Base-by-base conservation (phyloP, 768 basidiomycete species). In the Auriscalpium vulgare region DNA sequence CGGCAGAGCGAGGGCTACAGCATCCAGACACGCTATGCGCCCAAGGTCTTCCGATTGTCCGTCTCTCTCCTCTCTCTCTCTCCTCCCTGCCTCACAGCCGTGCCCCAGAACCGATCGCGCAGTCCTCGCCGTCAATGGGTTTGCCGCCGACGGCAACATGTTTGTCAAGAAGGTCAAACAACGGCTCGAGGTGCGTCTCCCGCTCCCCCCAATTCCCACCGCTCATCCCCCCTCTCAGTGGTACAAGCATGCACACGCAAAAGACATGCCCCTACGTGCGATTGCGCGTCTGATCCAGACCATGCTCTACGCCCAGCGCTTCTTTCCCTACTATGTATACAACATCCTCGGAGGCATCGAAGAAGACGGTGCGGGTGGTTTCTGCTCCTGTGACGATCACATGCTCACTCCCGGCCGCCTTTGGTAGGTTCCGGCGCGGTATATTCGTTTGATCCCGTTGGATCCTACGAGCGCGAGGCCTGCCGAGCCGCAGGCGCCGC, bases 381-480 rank as follows among this genome's bases (percentile, higher is more conserved):
- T 38, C 59, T 47, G 21, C 55, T 47, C 40, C 23, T 58, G 47
- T 49, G 56, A 47, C 36, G 7, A 51, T 50, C 55, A 38, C 55
- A 50, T 53, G 50, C 36, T 49, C 35, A 37, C 16, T 16, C 50
- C 53, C 40, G 45, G 57, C 56, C 56, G 61, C 60, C 60, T 37
- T 48, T 29, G 38, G 4, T 68, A 95, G 93, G 95, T 10, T 83
- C 91, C 38, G 97, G 97, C 52, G 92, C 95, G 10, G 95, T 99
- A 35, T 99, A 99, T 78, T 97, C 95, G n/a, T 99, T 97, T 71
- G 97, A 99, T 72, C 97, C 97, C 40, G 93, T 98, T 36, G 97
- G 97, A 29, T 94, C 91, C 49, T 99, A 99, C 71, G 95, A 98
- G 73, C 88, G 97, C 58, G 94, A 97, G 74, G 83, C 90, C 36